Percentiles rank a stretch among this genome's conserved stretches.
Conservation (phyloP, 2,329 filamentous ascomycete genomes). For the Diaporthe capsici region DNA sequence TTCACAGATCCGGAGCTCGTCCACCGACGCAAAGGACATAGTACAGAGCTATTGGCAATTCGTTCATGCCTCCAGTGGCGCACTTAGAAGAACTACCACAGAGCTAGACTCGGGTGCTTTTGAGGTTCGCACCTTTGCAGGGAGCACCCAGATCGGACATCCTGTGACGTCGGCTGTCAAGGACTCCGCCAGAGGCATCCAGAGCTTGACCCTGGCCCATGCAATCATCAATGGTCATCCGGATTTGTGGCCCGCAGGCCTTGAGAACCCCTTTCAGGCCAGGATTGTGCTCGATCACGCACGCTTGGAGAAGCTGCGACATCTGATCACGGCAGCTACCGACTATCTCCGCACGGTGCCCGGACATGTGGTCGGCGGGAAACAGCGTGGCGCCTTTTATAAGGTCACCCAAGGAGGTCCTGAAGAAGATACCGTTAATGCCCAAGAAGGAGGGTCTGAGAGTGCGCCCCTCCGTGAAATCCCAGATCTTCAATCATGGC, state of each 20-base stretch:
- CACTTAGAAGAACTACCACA: neutral
- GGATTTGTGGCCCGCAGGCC: neutral
- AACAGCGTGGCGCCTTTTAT: neutral
- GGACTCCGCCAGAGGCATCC: neutral
- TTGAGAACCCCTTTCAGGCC: slow-evolving; percentile 28
- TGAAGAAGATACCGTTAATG: neutral
- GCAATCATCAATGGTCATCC: slow-evolving; percentile 16
- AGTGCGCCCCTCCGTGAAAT: neutral
- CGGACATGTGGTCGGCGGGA: neutral
- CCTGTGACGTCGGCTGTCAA: neutral
- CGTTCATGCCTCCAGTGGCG: neutral
- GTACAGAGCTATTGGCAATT: slow-evolving; percentile 26
- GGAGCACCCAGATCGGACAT: neutral
- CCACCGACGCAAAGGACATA: neutral
- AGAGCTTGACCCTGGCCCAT: slow-evolving; percentile 7
- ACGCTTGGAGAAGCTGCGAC: slow-evolving; percentile 1
- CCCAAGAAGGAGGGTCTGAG: neutral
- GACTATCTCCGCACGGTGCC: slow-evolving; percentile 6
- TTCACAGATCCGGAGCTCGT: neutral
- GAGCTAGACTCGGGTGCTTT: neutral
- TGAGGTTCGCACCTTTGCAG: neutral
- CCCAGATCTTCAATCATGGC: slow-evolving; percentile 6
- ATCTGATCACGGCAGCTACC: neutral
- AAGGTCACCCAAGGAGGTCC: neutral
- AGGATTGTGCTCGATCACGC: slow-evolving; percentile 18